phyloP scores from a whole-genome alignment of 768 basidiomycete genomes.

The Collybia sordida region DNA sequence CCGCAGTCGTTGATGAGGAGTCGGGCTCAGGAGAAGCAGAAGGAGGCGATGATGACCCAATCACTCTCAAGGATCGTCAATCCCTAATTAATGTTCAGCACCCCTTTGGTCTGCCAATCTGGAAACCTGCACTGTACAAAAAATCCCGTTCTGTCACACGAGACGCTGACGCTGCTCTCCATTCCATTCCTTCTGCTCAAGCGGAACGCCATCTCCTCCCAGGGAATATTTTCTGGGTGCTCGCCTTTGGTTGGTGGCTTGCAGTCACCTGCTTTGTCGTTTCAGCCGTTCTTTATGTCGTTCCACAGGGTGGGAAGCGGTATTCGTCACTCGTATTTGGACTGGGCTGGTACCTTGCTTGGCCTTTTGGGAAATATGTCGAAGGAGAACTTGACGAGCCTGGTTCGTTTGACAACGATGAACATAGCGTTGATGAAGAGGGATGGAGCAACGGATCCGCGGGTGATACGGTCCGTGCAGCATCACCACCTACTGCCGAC shows the following conservation, averaged over 20 bases:
- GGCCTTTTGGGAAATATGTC: constrained; percentile 99
- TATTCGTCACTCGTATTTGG: constrained; percentile 90
- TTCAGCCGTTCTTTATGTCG: constrained; percentile 64
- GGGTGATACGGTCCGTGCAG: constrained; percentile 35
- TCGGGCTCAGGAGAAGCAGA: constrained; percentile 40
- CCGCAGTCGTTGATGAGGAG: constrained; percentile 33
- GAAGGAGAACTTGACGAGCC: constrained; percentile 63
- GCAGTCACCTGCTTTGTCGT: constrained; percentile 66
- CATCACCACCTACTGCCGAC: constrained; percentile 18
- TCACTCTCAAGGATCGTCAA: constrained; percentile 93
- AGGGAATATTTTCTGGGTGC: constrained; percentile 91
- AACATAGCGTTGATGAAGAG: constrained; percentile 28
- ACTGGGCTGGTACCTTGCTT: constrained; percentile 92
- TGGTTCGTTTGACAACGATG: constrained; percentile 37
- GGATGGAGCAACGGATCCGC: constrained; percentile 33
- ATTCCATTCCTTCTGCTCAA: constrained; percentile 88
- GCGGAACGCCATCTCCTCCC: constrained; percentile 91
- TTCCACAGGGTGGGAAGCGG: constrained; percentile 79
- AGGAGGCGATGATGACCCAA: constrained; percentile 69
- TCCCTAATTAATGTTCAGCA: constrained; percentile 99
- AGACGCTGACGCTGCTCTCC: constrained; percentile 92
- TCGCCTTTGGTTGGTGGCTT: constrained; percentile 94
- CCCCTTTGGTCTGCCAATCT: constrained; percentile 98
- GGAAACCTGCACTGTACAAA: constrained; percentile 99
- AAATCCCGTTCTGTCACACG: constrained; percentile 96